A percentile compares a stretch with the other conserved stretches of the same genome.
Evolutionary conservation across 768 basidiomycete species (phyloP).

Genomic region (Agaricus blazei): DNA sequence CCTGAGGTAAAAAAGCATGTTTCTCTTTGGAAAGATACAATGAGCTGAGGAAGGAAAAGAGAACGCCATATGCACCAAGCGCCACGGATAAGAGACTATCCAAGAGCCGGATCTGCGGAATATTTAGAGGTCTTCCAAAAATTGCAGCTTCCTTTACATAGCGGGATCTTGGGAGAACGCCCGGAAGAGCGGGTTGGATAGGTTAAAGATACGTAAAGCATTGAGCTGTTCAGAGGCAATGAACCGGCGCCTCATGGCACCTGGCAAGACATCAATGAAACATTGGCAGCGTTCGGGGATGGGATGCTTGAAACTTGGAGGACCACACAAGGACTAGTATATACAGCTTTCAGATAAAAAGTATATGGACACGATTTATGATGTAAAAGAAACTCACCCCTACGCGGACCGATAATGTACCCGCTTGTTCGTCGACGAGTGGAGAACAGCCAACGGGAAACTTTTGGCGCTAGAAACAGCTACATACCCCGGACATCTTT

Average conservation of each 20-base stretch:
- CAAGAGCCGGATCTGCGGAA: constrained; percentile 2
- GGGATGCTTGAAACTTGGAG: too few species aligned
- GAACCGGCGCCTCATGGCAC: too few species aligned
- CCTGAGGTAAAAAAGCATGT: neutral
- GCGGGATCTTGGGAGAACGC: neutral
- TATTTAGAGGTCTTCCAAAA: constrained; percentile 5
- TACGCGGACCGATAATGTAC: neutral
- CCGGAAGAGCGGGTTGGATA: neutral
- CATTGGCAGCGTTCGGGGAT: too few species aligned
- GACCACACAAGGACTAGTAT: too few species aligned
- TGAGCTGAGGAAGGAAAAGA: neutral
- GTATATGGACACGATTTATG: too few species aligned
- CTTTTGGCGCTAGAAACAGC: too few species aligned
- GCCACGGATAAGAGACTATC: neutral
- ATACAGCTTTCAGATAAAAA: too few species aligned
- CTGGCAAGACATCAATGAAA: too few species aligned
- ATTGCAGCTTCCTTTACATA: constrained; percentile 3
- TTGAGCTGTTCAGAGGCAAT: neutral
- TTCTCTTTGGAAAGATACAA: neutral
- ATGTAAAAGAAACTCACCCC: neutral
- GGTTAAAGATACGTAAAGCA: neutral
- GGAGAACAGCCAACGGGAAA: too few species aligned
- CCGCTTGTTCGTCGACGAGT: neutral
- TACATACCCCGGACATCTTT: too few species aligned
- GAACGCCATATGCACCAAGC: neutral